Percentiles rank a stretch among this genome's conserved stretches.
Evolutionary conservation across 1,139 yeast species (phyloP).

Genomic region (Candida gigantensis): DNA sequence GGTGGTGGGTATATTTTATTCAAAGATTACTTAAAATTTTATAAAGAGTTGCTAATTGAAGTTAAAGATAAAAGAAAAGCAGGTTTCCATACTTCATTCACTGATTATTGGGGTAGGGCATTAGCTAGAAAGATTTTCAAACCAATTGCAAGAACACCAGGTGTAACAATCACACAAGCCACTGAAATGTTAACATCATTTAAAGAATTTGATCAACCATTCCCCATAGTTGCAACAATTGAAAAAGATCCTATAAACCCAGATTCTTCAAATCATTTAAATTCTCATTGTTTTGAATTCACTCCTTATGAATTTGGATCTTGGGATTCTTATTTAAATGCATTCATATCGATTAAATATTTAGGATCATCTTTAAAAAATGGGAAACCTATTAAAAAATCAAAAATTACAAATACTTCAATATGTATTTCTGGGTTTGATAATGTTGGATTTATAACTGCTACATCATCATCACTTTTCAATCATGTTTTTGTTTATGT

Average conservation of each 20-base stretch:
- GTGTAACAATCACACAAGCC: constrained; percentile 28
- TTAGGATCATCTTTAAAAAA: constrained; percentile 53
- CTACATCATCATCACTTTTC: constrained; percentile 72
- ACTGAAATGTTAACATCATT: constrained; percentile 21
- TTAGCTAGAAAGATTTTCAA: constrained; percentile 50
- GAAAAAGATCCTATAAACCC: constrained; percentile 28
- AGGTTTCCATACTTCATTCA: constrained; percentile 59
- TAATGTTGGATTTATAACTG: constrained; percentile 71
- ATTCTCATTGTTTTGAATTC: constrained; percentile 50
- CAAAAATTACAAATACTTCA: constrained; percentile 24
- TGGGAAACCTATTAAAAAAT: constrained; percentile 22
- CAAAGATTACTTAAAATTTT: constrained; percentile 43
- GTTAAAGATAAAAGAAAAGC: constrained; percentile 49
- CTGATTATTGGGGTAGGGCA: constrained; percentile 72
- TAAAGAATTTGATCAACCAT: constrained; percentile 35
- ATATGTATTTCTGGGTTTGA: constrained; percentile 62
- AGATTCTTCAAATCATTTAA: constrained; percentile 20
- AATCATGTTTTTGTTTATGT: constrained; percentile 53
- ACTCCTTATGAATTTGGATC: constrained; percentile 73
- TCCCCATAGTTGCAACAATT: constrained; percentile 41
- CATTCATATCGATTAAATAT: constrained; percentile 54
- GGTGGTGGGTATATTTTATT: constrained; percentile 15
- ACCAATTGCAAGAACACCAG: constrained; percentile 36
- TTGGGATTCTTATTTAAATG: constrained; percentile 54
- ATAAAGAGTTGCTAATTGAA: constrained; percentile 53